Base-by-base conservation (phyloP, 2,329 filamentous ascomycete genomes). In the Arthrobotrys pseudoclavata region DNA sequence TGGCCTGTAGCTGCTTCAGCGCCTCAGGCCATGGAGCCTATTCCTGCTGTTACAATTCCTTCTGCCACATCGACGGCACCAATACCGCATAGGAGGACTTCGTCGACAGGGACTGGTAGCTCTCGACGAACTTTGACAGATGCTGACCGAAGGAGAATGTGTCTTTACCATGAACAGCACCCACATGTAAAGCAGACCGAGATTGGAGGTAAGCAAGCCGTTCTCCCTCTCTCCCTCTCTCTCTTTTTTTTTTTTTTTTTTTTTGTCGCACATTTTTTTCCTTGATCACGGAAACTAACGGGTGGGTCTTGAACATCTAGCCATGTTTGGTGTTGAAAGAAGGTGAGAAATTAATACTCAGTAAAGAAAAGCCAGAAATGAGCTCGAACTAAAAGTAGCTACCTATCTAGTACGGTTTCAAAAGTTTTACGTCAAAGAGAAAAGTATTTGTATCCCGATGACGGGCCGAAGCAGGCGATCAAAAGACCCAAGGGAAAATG, bases 341-440 rank as follows among this genome's bases (percentile, higher is more conserved):
- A 98, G 96, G 96, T 98, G 90, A 84, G 85, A 79, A 29, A 9
- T 29, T 18, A 22, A 53, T 60, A 26, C 37, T 57, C 52, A 62
- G 75, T 47, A 55, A 2, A 48, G 22, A 20, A 50, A 20, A 9
- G 18, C 7, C 26, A 45, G 47, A 45, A 55, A 18, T 22, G 29
- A 71, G 15, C 57, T 53, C 52, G 29, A 34, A 76, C 67, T 79
- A 80, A 79, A 82, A 69, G 80, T 52, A 57, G 62, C 74, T 82
- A 82, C 84, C 70, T 84, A 82, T 84, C 70, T 84, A 99, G 96
- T 85, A 99, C 96, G 60, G 96, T 99, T n/a, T 99, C 96, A 68
- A 99, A 99, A 83, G 96, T 98, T 69, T 85, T 99, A 80, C 91
- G 95, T 67, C 91, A 97, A 82, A 97, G 95, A 85, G 96, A 99